Evolutionary conservation across 2,329 filamentous ascomycete genomes (phyloP).

Genomic region (Fragosphaeria purpurea): DNA sequence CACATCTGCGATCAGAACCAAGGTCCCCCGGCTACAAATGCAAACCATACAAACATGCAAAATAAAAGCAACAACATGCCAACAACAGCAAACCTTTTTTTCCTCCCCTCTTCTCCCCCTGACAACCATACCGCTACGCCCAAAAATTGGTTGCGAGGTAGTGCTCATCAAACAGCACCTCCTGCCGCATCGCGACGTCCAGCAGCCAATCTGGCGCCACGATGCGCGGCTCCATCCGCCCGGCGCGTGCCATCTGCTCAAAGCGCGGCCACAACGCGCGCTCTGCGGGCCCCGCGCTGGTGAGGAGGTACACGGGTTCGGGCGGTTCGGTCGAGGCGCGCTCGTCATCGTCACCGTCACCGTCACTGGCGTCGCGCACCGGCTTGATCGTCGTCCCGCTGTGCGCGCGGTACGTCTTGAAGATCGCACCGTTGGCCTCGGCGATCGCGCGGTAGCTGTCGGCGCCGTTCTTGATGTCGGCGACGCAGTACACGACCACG

Average conservation of each 20-base stretch:
- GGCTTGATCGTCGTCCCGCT: slow-evolving; percentile 57
- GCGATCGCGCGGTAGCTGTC: slow-evolving; percentile 82
- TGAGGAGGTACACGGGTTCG: slow-evolving; percentile 76
- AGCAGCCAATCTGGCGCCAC: slow-evolving; percentile 85
- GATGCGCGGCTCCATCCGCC: slow-evolving; percentile 70
- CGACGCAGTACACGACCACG: slow-evolving; percentile 75
- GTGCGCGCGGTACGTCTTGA: slow-evolving; percentile 65
- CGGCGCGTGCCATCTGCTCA: slow-evolving; percentile 63
- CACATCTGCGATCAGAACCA: too few relatives aligned
- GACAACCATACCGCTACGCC: too few relatives aligned
- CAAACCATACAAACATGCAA: background rate
- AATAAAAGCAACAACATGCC: background rate
- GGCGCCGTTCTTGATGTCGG: slow-evolving; percentile 66
- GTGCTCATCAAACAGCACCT: slow-evolving; percentile 56
- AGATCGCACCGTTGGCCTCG: slow-evolving; percentile 77
- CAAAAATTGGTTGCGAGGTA: slow-evolving; percentile 36
- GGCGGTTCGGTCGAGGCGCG: slow-evolving; percentile 51
- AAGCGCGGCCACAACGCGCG: slow-evolving; percentile 71
- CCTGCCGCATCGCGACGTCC: slow-evolving; percentile 79
- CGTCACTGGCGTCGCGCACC: slow-evolving; percentile 31
- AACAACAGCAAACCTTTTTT: background rate
- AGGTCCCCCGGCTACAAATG: too few relatives aligned
- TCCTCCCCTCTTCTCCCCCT: too few relatives aligned
- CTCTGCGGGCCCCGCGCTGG: slow-evolving; percentile 56
- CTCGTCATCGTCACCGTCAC: slow-evolving; percentile 20